Evolutionary conservation across 306 rosid species (phyloP).

Genomic region (Alnus glutinosa): DNA sequence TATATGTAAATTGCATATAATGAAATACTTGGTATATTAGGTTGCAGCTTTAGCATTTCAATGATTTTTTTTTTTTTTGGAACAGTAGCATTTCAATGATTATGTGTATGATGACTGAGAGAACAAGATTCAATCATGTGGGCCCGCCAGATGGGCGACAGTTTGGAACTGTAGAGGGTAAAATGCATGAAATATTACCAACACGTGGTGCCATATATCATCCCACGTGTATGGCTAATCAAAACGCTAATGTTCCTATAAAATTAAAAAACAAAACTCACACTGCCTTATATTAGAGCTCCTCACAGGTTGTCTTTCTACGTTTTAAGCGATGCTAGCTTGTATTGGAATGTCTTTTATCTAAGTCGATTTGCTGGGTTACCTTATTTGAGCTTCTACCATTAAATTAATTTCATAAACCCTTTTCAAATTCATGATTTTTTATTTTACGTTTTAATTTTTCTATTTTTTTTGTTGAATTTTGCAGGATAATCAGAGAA

Average conservation of each 20-base stretch:
- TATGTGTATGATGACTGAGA: not conserved
- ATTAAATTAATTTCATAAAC: too few species aligned
- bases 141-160: not conserved
- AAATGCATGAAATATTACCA: slow-evolving; percentile 9
- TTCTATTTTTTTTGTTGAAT: not conserved
- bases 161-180: not conserved
- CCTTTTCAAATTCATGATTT: not conserved
- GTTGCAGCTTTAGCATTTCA: not conserved
- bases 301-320: not conserved
- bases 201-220: slow-evolving; percentile 29
- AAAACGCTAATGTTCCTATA: not conserved
- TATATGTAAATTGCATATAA: too few species aligned
- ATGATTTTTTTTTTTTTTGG: too few species aligned
- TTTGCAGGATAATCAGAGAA: slow-evolving; percentile 28
- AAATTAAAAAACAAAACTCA: too few species aligned
- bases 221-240: slow-evolving; percentile 11
- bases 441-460: too few species aligned
- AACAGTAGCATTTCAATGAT: not conserved
- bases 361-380: too few species aligned
- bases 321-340: not conserved
- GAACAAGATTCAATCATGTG: not conserved
- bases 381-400: too few species aligned
- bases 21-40: not conserved
- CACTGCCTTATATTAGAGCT: too few species aligned
- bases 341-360: too few species aligned